Evolutionary conservation across 2,329 filamentous ascomycete species (phyloP).

Genomic region (Biscogniauxia marginata): DNA sequence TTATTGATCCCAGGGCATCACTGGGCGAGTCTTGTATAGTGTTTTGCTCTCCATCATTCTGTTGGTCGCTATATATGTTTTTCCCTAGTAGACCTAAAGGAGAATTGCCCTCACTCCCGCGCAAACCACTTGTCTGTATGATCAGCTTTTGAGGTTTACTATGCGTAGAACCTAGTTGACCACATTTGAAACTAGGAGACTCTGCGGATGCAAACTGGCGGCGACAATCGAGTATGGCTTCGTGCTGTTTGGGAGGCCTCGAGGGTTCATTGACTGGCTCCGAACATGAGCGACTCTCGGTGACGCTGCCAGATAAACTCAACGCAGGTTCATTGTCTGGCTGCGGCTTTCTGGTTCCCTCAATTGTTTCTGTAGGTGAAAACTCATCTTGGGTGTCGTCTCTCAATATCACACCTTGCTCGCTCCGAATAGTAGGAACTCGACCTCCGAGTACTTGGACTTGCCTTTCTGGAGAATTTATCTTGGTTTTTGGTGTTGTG

Average conservation of each 20-base stretch:
- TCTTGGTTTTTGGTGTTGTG: slow-evolving; percentile 24
- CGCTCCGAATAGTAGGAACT: slow-evolving; percentile 31
- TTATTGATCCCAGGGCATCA: background rate
- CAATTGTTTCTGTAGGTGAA: slow-evolving; percentile 6
- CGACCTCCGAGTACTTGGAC: slow-evolving; percentile 28
- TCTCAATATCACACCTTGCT: slow-evolving; percentile 32
- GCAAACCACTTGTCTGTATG: background rate
- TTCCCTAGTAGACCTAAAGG: background rate
- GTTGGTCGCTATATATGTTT: background rate
- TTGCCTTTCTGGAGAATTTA: slow-evolving; percentile 25
- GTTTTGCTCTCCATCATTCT: slow-evolving; percentile 2
- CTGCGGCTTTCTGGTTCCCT: slow-evolving; percentile 4
- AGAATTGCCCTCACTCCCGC: background rate
- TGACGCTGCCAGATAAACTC: background rate
- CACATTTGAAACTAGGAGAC: slow-evolving; percentile 2
- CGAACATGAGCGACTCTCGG: slow-evolving; percentile 15
- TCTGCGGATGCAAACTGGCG: slow-evolving; percentile 4
- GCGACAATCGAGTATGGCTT: slow-evolving; percentile 1
- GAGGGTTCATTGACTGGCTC: slow-evolving; percentile 7
- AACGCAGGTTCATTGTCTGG: background rate
- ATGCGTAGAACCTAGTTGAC: background rate
- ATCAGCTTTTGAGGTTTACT: background rate
- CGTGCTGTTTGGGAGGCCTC: slow-evolving; percentile 1
- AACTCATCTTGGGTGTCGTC: slow-evolving; percentile 23
- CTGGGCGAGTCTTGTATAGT: background rate